These are phyloP conservation scores for Tulasnella sp. DNA, from an alignment of 768 basidiomycete genomes.

Conservation along the genomic window DNA sequence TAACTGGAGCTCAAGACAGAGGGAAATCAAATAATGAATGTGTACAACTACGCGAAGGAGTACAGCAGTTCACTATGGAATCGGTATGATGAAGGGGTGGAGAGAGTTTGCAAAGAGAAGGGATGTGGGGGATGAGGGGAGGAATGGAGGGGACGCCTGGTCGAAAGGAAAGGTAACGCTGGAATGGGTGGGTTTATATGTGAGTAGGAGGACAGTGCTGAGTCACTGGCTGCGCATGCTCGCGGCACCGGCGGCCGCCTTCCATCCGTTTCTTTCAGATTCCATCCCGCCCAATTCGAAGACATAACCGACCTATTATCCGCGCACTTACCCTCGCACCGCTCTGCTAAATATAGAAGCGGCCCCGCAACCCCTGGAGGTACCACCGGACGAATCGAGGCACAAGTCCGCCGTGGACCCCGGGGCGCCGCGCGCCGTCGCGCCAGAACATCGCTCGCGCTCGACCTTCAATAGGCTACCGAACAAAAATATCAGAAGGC, in stretches of 20 bases:
- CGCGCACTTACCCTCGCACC: no score
- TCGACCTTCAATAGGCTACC: no score
- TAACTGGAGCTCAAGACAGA: not conserved
- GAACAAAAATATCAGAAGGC: no score
- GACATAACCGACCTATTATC: no score
- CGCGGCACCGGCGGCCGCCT: not conserved
- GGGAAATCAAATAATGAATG: not conserved
- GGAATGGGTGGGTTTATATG: not conserved
- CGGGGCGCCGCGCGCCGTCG: no score
- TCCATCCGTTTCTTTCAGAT: not conserved
- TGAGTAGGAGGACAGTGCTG: not conserved
- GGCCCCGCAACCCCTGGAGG: no score
- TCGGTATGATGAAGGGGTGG: not conserved
- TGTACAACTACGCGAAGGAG: not conserved
- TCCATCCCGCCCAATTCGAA: no score
- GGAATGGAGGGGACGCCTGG: not conserved
- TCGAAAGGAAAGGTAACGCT: not conserved
- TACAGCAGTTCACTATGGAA: not conserved
- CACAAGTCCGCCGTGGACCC: no score
- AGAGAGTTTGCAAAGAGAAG: not conserved
- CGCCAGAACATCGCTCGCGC: no score
- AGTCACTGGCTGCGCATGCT: not conserved
- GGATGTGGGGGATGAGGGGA: not conserved
- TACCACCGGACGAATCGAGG: no score
- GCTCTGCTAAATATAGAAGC: no score